These are phyloP conservation scores for Metarhizium rileyi DNA, from an alignment of 2,329 filamentous ascomycete genomes.

Conservation along the genomic window DNA sequence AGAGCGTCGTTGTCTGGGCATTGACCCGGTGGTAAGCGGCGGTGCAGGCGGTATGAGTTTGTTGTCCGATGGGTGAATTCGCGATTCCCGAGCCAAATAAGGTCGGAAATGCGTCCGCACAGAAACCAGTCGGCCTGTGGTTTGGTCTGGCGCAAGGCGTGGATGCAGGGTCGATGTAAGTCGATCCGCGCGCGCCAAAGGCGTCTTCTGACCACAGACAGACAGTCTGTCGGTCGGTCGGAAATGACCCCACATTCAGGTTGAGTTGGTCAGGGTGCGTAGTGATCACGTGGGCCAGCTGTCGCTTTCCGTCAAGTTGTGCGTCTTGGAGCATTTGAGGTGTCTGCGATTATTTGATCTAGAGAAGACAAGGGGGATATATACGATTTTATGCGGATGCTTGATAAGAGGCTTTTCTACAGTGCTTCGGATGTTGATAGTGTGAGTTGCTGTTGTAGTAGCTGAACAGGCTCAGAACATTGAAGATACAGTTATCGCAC, in stretches of 20 bases:
- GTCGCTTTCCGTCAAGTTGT: background rate
- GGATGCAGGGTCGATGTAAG: conserved; percentile 20
- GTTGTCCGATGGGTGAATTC: background rate
- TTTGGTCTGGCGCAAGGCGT: conserved; percentile 18
- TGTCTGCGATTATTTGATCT: no score
- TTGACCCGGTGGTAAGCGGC: conserved; percentile 16
- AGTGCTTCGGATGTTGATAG: no score
- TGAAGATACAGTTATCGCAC: no score
- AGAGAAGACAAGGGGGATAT: no score
- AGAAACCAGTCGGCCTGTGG: conserved; percentile 11
- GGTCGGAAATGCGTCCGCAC: background rate
- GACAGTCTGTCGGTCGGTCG: no score
- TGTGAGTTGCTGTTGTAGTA: no score
- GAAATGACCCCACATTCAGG: no score
- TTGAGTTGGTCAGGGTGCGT: no score
- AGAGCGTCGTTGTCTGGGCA: conserved; percentile 21
- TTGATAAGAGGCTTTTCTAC: no score
- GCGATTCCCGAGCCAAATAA: background rate
- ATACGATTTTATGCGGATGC: no score
- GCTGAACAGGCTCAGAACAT: no score
- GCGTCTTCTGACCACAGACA: no score
- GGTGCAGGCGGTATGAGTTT: background rate
- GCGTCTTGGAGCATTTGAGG: background rate
- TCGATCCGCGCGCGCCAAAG: conserved; percentile 16
- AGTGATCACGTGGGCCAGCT: background rate